Conservation (phyloP, 441 rosid species). For the Dalechampia spathulata region DNA sequence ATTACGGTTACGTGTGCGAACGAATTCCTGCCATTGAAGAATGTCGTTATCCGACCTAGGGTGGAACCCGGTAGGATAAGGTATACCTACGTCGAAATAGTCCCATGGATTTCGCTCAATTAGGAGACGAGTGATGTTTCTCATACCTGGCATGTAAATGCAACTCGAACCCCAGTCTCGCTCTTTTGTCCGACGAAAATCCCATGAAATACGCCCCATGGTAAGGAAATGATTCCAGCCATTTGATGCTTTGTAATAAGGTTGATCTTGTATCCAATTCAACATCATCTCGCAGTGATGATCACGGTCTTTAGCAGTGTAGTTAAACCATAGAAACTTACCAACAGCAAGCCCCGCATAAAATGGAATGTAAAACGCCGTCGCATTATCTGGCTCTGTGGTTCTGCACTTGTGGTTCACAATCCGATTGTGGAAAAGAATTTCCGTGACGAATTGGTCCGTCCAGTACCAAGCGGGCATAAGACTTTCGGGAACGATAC, state of each 20-base stretch:
- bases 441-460: conserved; percentile 73
- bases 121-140: conserved; percentile 84
- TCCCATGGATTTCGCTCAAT: conserved; percentile 97
- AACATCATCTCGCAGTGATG: conserved; percentile 56
- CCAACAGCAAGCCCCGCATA: conserved; percentile 93
- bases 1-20: conserved; percentile 41
- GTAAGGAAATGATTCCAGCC: conserved; percentile 94
- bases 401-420: conserved; percentile 70
- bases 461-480: conserved; percentile 86
- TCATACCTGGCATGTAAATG: conserved; percentile 68
- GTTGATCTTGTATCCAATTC: conserved; percentile 55
- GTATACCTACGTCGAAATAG: conserved; percentile 85
- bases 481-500: conserved; percentile 47
- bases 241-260: conserved; percentile 44
- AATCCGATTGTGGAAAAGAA: conserved; percentile 68
- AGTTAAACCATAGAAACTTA: conserved; percentile 56
- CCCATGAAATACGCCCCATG: conserved; percentile 98
- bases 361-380: conserved; percentile 80
- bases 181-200: conserved; percentile 66
- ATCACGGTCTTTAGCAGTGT: conserved; percentile 60
- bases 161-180: conserved; percentile 91
- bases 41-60: conserved; percentile 70
- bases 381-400: conserved; percentile 50
- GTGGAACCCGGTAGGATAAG: conserved; percentile 97
- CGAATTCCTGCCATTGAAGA: conserved; percentile 63